Evolutionary conservation across 805 yeast species (phyloP).

Genomic region (Nematodospora valgi): DNA sequence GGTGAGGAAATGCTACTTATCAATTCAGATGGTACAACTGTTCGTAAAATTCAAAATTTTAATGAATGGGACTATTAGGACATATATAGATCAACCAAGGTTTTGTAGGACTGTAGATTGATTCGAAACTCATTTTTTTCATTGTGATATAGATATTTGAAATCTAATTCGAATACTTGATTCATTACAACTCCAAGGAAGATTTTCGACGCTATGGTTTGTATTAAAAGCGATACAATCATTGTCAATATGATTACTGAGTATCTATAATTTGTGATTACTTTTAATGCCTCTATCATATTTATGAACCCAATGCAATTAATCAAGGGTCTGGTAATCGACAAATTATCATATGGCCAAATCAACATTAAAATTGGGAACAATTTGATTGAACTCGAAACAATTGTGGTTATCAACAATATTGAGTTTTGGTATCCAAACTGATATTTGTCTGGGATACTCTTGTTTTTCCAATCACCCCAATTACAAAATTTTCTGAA

Average conservation of each 20-base stretch:
- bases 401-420: constrained; percentile 63
- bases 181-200: constrained; percentile 14
- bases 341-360: constrained; percentile 89
- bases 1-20: constrained; percentile 36
- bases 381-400: constrained; percentile 76
- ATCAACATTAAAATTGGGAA: constrained; percentile 91
- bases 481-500: constrained; percentile 14
- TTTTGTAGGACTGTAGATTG: background rate
- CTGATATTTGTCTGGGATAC: constrained; percentile 23
- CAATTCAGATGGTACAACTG: constrained; percentile 23
- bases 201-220: constrained; percentile 13
- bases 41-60: constrained; percentile 9
- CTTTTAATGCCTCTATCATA: constrained; percentile 54
- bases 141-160: background rate
- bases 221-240: constrained; percentile 14
- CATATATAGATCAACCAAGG: background rate
- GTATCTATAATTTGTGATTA: constrained; percentile 19
- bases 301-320: constrained; percentile 58
- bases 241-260: constrained; percentile 13
- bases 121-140: constrained; percentile 1
- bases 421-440: constrained; percentile 36
- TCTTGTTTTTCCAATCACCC: constrained; percentile 18
- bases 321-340: constrained; percentile 58
- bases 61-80: constrained; percentile 9
- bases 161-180: constrained; percentile 11